Evolutionary conservation across 2,329 filamentous ascomycete genomes (phyloP), one percentile per base, ranked within the genome.

Genomic region (Penicillium sp.): DNA sequence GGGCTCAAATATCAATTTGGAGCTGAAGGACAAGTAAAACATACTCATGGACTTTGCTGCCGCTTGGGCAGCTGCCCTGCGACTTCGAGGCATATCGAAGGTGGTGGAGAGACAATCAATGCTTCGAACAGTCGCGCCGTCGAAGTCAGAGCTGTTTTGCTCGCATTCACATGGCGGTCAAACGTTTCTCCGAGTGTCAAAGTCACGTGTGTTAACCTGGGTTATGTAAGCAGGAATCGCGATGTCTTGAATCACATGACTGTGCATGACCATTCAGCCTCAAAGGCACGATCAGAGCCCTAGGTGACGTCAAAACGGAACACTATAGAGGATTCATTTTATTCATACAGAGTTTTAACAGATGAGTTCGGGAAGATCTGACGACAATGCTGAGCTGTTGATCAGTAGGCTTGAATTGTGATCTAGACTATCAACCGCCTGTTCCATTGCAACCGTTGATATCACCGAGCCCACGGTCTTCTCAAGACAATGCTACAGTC

Each of bases 11-110:
- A 36, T 18, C 23, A 6, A 21, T 18, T 31, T 24, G 15, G 28
- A 13, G 10, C 10, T 6, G 26, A 16, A 13, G 15, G 21, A 33
- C 8, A 15, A 13, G 36, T 45, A 31, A 31, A 33, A 67, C 73
- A 58, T 64, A 77, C 75, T 73, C 59, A 76, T 67, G 26, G 74
- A 76, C 56, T 75, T 70, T n/a, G 72, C 71, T 54, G 76, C 75
- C 59, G 74, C 75, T 58, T 76, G 74, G 16, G 75, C 76, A 62
- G 76, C 76, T 47, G 74, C 71, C 62, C 76, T 67, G 44, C 70
- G 68, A 59, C 74, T 76, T 61, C 75, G 68, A 51, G 74, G 71
- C 76, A 79, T 79, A 16, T 16, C 51, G 56, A 23, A 43, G 44
- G 49, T 54, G 44, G 39, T 31, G n/a, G 41, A 10, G 42, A 33